Conservation (phyloP, 73 alveolate species). For the Paramecium sexaurelia region DNA sequence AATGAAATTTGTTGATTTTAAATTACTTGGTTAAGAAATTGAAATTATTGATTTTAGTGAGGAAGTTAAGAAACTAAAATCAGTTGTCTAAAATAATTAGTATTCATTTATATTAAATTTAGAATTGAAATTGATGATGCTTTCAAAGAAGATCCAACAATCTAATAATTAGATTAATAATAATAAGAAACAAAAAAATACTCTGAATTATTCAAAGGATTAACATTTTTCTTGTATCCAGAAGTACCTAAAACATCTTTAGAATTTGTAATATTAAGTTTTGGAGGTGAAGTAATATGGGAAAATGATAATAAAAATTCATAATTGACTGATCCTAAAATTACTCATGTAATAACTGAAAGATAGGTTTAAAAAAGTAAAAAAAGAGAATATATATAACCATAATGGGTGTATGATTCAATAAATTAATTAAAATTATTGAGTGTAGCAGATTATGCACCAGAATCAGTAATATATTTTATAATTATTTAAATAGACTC, state of each 20-base stretch:
- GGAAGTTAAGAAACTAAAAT: background rate
- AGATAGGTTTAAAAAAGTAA: constrained; percentile 44
- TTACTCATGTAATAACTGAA: constrained; percentile 63
- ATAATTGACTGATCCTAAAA: constrained; percentile 27
- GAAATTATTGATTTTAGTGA: background rate
- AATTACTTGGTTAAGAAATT: constrained; percentile 45
- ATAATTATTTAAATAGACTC: constrained; percentile 40
- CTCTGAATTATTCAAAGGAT: constrained; percentile 50
- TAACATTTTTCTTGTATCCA: constrained; percentile 57
- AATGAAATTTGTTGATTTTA: constrained; percentile 58
- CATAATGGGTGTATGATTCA: constrained; percentile 68
- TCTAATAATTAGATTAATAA: constrained; percentile 23
- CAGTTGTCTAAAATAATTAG: background rate
- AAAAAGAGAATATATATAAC: constrained; percentile 65
- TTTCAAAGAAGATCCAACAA: constrained; percentile 56
- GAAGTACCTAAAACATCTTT: constrained; percentile 67
- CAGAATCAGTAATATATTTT: constrained; percentile 18
- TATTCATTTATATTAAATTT: background rate
- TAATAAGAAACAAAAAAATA: constrained; percentile 14
- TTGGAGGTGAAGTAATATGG: constrained; percentile 67
- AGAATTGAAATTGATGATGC: constrained; percentile 58
- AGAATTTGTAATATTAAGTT: constrained; percentile 62
- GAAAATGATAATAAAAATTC: constrained; percentile 48
- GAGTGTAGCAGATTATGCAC: constrained; percentile 62
- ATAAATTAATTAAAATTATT: constrained; percentile 24